Evolutionary conservation across 108 stramenopile genomes (phyloP).

Genomic region (Stephanodiscus minutulus): DNA sequence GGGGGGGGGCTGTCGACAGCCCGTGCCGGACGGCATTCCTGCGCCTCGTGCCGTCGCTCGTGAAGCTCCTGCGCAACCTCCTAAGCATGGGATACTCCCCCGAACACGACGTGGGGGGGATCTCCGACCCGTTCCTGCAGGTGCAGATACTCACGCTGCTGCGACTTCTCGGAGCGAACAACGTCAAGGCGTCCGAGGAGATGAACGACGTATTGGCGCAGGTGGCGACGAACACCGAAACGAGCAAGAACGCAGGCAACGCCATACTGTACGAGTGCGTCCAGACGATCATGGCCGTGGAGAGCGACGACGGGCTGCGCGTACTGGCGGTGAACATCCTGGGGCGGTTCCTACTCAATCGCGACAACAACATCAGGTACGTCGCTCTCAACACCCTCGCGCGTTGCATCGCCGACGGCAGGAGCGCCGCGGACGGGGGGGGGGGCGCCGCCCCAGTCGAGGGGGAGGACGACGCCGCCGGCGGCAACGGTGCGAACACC

Average conservation of each 20-base stretch:
- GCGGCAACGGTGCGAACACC: slow-evolving; percentile 51
- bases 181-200: slow-evolving; percentile 85
- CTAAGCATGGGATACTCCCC: slow-evolving; percentile 91
- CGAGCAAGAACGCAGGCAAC: slow-evolving; percentile 97
- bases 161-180: slow-evolving; percentile 83
- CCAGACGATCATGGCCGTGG: slow-evolving; percentile 95
- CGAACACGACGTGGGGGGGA: slow-evolving; percentile 95
- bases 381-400: slow-evolving; percentile 96
- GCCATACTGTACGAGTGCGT: slow-evolving; percentile 99
- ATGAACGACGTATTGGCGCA: slow-evolving; percentile 99
- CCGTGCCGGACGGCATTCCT: slow-evolving; percentile 73
- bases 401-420: slow-evolving; percentile 62
- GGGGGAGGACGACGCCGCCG: slow-evolving; percentile 26
- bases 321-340: slow-evolving; percentile 99
- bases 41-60: slow-evolving; percentile 88
- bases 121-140: slow-evolving; percentile 96
- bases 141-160: slow-evolving; percentile 92
- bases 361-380: slow-evolving; percentile 99
- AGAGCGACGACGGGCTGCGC: slow-evolving; percentile 93
- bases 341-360: slow-evolving; percentile 96
- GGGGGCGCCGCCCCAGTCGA: neutral
- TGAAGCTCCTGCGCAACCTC: slow-evolving; percentile 92
- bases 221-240: slow-evolving; percentile 99
- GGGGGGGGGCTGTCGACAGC: slow-evolving; percentile 50
- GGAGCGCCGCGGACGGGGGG: slow-evolving; percentile 20